Evolutionary conservation across 2,329 filamentous ascomycete species (phyloP), one percentile per base, ranked within the genome.

Genomic region (Sarocladium oryzae): DNA sequence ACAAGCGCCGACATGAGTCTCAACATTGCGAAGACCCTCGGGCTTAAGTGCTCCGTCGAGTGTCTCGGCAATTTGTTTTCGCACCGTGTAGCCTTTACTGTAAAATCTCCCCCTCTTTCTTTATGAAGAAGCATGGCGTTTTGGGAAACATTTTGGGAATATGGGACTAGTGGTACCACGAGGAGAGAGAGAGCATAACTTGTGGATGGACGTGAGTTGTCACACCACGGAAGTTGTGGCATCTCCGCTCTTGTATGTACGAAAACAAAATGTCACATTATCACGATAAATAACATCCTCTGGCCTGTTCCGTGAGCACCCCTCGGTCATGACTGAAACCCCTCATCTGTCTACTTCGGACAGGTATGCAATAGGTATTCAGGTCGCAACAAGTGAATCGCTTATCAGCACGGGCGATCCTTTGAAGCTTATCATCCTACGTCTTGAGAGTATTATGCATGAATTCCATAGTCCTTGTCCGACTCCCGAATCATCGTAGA

Each of bases 191-290:
- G 26, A 15, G 40, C n/a, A 15, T 3, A 30, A 30, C n/a, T n/a
- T 4, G 20, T 40, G 8, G 43, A 33, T 32, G 43, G 26, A 48
- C 43, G 26, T 20, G 43, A 48, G 43, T 30, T 48, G 43, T 32
- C 43, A 48, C 43, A 33, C 20, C 28, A 48, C 13, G 10, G 28
- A 33, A n/a, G 6, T 33, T 48, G 43, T 48, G 43, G 43, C 43
- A 48, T 33, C 43, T 33, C 28, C 43, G 43, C 43, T 48, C 43
- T 33, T 48, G 43, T 48, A 48, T 48, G 43, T 48, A 48, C 16
- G 43, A 48, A 48, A 48, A 20, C 13, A 33, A 33, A 48, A 3
- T 20, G 26, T 10, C 6, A n/a, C 23, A 18, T 28, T 20, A 48
- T 33, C 26, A 48, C 26, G 20, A 20, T 28, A 26, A 23, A 26